Evolutionary conservation across 2,329 filamentous ascomycete genomes (phyloP), one percentile per base, ranked within the genome.

Genomic region (Bipolaris bicolor): DNA sequence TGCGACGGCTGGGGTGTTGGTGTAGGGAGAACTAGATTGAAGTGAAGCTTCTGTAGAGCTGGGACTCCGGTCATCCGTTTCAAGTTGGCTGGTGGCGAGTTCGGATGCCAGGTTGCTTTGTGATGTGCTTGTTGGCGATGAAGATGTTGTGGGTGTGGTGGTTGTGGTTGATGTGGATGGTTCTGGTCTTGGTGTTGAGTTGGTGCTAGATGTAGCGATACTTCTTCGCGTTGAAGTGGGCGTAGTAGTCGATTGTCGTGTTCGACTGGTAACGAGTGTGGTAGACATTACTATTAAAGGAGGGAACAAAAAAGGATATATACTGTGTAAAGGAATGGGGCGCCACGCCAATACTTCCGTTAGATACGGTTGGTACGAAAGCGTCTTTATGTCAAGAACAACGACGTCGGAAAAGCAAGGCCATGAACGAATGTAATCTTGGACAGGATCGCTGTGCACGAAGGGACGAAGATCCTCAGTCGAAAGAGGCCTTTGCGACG

Each of bases 231-330:
- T 36, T 49, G 49, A 55, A 20, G 52, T 64, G n/a, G 55, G 40
- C 47, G 55, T 45, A 36, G 45, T 56, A 18, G 43, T 54, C 43
- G 52, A 20, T 41, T 18, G 45, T 52, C 49, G 51, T 57, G 40
- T 54, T 43, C 48, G 50, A 18, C 41, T 48, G 37, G 50, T 50
- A 51, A 54, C 40, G 45, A 61, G 33, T 50, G 60, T 55, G 65
- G 63, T 66, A 68, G 67, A 68, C 67, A 70, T 70, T 70, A 70
- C 66, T 39, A 69, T 68, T 70, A 67, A 53, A 53, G 26, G 22
- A 48, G 22, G 3, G 60, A 57, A 40, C 22, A 18, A 36, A 36
- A 41, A 47, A 36, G 20, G 16, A 43, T 33, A 43, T 45, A 15
- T 44, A 50, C 37, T 47, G 26, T 43, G 40, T 39, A 43, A 48